Evolutionary conservation across 1,139 yeast species (phyloP).

Genomic region (Nakaseomyces nivariensis): DNA sequence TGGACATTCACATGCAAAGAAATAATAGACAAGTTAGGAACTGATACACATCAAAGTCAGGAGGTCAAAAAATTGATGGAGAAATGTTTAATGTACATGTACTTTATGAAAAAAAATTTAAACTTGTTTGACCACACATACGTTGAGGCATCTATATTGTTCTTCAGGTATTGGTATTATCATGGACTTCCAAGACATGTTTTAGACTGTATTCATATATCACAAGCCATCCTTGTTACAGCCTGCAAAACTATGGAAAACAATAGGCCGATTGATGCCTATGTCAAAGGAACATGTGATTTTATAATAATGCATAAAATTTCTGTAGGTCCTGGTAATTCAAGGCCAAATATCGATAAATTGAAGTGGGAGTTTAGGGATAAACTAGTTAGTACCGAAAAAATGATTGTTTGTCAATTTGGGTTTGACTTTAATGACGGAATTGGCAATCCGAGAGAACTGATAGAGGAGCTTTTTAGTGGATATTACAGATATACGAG

Average conservation of each 20-base stretch:
- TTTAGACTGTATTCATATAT: constrained; percentile 24
- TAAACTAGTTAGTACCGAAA: constrained; percentile 26
- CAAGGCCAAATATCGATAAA: constrained; percentile 25
- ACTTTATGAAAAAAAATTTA: constrained; percentile 27
- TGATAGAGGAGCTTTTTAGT: constrained; percentile 29
- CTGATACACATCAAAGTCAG: constrained; percentile 14
- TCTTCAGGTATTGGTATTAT: constrained; percentile 28
- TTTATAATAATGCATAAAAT: constrained; percentile 20
- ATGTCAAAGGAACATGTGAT: constrained; percentile 28
- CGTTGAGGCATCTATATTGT: constrained; percentile 28
- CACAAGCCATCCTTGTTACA: constrained; percentile 29
- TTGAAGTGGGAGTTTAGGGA: constrained; percentile 31
- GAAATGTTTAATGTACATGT: constrained; percentile 27
- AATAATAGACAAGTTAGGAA: constrained; percentile 23
- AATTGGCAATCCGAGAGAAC: constrained; percentile 27
- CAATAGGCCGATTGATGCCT: constrained; percentile 29
- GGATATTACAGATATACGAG: constrained; percentile 26
- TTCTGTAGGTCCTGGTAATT: constrained; percentile 15
- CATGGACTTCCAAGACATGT: constrained; percentile 22
- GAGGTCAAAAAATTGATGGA: constrained; percentile 27
- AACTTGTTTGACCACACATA: constrained; percentile 29
- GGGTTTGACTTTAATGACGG: constrained; percentile 29
- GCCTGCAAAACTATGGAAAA: constrained; percentile 31
- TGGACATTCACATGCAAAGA: constrained; percentile 27
- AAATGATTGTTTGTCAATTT: constrained; percentile 23